Percentiles rank a stretch among this genome's conserved stretches.
Evolutionary conservation across 139 green algal genomes (phyloP).

Genomic region (Chlamydomonas sp.): DNA sequence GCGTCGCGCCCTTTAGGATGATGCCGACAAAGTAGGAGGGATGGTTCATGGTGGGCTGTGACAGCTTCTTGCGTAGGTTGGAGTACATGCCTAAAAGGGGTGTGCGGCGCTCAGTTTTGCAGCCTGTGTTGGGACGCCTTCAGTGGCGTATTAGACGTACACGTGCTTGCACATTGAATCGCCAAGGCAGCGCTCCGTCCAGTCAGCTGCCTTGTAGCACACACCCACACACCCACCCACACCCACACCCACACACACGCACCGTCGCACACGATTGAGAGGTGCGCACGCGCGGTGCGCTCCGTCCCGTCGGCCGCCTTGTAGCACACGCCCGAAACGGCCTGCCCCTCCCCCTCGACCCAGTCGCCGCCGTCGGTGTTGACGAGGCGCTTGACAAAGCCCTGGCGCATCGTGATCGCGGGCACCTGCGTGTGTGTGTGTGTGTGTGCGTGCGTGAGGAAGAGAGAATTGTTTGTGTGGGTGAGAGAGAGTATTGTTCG

Average conservation of each 20-base stretch:
- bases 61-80: constrained; percentile 69
- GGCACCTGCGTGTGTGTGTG: constrained; percentile 36
- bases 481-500: too few relatives aligned
- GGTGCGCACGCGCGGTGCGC: constrained; percentile 53
- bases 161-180: too few relatives aligned
- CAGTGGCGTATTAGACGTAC: too few relatives aligned
- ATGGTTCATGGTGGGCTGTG: constrained; percentile 40
- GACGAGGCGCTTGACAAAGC: constrained; percentile 61
- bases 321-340: constrained; percentile 85
- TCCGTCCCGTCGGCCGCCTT: constrained; percentile 41
- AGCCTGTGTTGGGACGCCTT: too few relatives aligned
- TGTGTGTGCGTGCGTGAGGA: too few relatives aligned
- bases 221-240: too few relatives aligned
- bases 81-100: constrained; percentile 99
- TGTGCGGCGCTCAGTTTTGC: too few relatives aligned
- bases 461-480: too few relatives aligned
- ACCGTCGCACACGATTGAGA: constrained; percentile 68
- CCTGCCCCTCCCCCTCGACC: too few relatives aligned
- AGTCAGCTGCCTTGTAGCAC: constrained; percentile 57
- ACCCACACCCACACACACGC: too few relatives aligned
- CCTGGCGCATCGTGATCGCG: constrained; percentile 65
- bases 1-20: constrained; percentile 54
- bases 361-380: constrained; percentile 30
- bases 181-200: constrained; percentile 38
- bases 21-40: constrained; percentile 94